Base-by-base conservation (phyloP, 2,329 filamentous ascomycete species). In the Ascochyta pisi region DNA sequence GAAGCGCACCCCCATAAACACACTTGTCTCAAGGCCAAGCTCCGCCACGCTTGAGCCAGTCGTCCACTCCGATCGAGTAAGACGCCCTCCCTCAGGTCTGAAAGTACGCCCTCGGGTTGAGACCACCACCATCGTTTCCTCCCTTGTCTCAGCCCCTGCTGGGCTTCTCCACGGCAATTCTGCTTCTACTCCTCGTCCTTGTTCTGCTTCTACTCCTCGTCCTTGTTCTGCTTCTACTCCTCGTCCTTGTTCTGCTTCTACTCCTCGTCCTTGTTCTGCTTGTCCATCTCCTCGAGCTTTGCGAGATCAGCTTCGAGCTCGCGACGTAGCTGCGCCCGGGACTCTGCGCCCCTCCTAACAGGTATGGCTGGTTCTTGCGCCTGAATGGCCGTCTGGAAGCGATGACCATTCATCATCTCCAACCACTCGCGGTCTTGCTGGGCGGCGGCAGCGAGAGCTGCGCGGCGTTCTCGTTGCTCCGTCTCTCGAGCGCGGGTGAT, bases 41-140 rank as follows among this genome's bases (percentile, higher is more conserved):
- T 9, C 47, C 31, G 1, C 48, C 39, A 38, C 40, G 48, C 48
- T 12, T 3, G 4, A 33, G 10, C 29, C 41, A 51, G 34, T 48
- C 38, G 23, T 42, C 44, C 33, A 33, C 41, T 39, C 41, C 49
- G 23, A 34, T 39, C 27, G 41, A 45, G 49, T 38, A 40, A 27
- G 49, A 51, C 40, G 41, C 45, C 49, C 26, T 45, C 27, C 38
- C 38, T 41, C 41, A 39, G 49, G 35, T 45, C 41, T 51, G 49
- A 51, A 45, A 24, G 13, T 45, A 45, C 41, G 41, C 49, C 49
- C 19, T 45, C 34, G 41, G 34, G 34, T 40, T 51, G 50, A 48
- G 44, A 48, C 34, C 10, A 10, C 19, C 37, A 23, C 3, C 16
- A n/a, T n/a, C 6, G n/a, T 38, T 2, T 19, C 5, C 35, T 19